A percentile compares a stretch with the other conserved stretches of the same genome.
Evolutionary conservation across 192 early-diverging fungal genomes (phyloP).

Genomic region (Diversispora epigaea): DNA sequence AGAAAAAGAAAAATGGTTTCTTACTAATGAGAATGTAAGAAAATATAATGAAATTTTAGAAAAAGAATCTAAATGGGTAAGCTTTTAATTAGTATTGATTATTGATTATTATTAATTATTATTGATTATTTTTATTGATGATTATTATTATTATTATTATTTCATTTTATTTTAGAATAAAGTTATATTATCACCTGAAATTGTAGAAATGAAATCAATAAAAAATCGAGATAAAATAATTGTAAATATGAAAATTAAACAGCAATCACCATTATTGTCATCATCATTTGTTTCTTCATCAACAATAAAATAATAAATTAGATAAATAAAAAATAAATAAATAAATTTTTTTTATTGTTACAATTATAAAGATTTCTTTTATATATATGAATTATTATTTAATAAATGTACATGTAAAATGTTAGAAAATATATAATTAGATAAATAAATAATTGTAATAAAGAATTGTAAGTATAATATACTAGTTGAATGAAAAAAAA

Average conservation of each 20-base stretch:
- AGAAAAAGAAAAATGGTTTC: constrained; percentile 1
- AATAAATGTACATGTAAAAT: too few species aligned
- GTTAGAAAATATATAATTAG: too few species aligned
- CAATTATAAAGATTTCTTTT: too few species aligned
- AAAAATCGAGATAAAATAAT: neutral
- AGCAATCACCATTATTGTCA: neutral
- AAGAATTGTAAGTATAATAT: too few species aligned
- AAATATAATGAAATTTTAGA: neutral
- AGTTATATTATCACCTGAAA: neutral
- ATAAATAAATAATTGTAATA: too few species aligned
- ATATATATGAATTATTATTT: too few species aligned
- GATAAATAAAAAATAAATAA: too few species aligned
- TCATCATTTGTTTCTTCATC: too few species aligned
- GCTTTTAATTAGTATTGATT: too few species aligned
- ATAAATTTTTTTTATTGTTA: too few species aligned
- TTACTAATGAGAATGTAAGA: neutral
- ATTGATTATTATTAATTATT: neutral
- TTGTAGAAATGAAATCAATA: neutral
- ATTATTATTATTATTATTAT: neutral
- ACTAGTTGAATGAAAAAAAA: too few species aligned
- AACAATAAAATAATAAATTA: too few species aligned
- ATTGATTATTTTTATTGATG: neutral
- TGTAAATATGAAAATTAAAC: neutral
- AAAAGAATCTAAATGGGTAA: neutral
- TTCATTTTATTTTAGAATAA: neutral